Conservation (phyloP, 176 grass and related monocot species). For the Miscanthus lutarioriparius region DNA sequence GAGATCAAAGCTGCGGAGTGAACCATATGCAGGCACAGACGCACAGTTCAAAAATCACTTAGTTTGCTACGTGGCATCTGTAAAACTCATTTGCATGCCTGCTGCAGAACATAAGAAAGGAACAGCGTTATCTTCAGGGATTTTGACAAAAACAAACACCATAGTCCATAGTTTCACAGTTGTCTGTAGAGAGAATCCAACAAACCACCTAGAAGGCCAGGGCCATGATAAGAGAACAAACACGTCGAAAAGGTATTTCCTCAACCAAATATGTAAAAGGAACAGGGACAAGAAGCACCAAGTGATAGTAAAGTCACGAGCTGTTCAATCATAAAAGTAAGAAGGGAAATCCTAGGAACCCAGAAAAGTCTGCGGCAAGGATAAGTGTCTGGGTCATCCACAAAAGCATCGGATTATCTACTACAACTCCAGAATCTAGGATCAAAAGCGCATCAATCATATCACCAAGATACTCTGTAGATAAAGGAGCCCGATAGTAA, state of each 20-base stretch:
- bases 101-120: background rate
- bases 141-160: background rate
- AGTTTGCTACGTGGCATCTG: background rate
- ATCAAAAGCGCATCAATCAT: conserved; percentile 12
- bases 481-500: background rate
- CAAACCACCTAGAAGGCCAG: background rate
- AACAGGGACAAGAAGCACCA: too few species aligned
- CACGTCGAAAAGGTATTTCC: background rate
- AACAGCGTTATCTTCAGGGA: background rate
- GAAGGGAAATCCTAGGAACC: background rate
- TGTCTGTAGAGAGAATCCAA: background rate
- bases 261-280: background rate
- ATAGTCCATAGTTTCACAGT: background rate
- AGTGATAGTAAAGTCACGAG: background rate
- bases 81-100: background rate
- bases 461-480: background rate
- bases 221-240: conserved; percentile 5
- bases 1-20: too few species aligned
- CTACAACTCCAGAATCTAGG: conserved; percentile 4
- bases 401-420: conserved; percentile 22
- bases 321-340: background rate
- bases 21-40: background rate
- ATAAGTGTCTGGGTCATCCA: background rate
- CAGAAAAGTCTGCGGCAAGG: background rate
- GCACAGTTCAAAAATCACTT: conserved; percentile 1